Percentiles rank a stretch among this genome's conserved stretches.
phyloP scores from a whole-genome alignment of 2,329 filamentous ascomycete species.

The Tolypocladium pustulatum region DNA sequence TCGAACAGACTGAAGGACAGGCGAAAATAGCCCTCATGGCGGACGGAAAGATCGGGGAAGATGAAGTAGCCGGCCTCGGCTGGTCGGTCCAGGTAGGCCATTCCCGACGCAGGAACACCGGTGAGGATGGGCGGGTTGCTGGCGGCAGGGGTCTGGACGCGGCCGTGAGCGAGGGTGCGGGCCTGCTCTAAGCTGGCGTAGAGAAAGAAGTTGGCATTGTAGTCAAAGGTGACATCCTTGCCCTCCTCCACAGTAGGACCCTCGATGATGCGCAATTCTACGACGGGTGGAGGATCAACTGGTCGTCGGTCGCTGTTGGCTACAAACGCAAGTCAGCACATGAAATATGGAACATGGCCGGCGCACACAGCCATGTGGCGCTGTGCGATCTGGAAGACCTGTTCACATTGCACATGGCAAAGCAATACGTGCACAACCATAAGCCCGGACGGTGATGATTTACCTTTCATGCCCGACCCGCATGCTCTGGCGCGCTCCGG shows the following conservation, averaged over 20 bases:
- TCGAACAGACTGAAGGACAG: conserved; percentile 90
- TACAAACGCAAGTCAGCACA: conserved; percentile 12
- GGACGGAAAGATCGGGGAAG: conserved; percentile 91
- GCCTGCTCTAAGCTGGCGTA: conserved; percentile 86
- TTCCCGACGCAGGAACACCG: conserved; percentile 87
- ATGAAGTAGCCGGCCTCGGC: conserved; percentile 80
- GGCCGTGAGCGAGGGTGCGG: conserved; percentile 71
- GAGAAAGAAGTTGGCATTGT: conserved; percentile 96
- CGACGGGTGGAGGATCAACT: conserved; percentile 88
- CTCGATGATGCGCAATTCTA: conserved; percentile 80
- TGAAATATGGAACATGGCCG: neutral
- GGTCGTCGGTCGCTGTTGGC: conserved; percentile 64
- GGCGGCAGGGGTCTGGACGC: conserved; percentile 56
- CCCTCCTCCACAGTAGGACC: conserved; percentile 50
- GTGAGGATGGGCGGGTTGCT: conserved; percentile 76
- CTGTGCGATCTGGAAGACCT: neutral
- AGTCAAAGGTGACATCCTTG: conserved; percentile 73
- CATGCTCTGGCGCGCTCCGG: conserved; percentile 91
- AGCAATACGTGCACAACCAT: neutral
- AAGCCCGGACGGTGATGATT: conserved; percentile 19
- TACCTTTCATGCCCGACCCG: conserved; percentile 91
- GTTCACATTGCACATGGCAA: neutral
- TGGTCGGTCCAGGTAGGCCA: conserved; percentile 90
- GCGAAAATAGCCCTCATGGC: conserved; percentile 89
- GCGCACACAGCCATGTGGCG: neutral